Conservation (phyloP, 2,329 filamentous ascomycete species). For the Penicillium oxalicum region DNA sequence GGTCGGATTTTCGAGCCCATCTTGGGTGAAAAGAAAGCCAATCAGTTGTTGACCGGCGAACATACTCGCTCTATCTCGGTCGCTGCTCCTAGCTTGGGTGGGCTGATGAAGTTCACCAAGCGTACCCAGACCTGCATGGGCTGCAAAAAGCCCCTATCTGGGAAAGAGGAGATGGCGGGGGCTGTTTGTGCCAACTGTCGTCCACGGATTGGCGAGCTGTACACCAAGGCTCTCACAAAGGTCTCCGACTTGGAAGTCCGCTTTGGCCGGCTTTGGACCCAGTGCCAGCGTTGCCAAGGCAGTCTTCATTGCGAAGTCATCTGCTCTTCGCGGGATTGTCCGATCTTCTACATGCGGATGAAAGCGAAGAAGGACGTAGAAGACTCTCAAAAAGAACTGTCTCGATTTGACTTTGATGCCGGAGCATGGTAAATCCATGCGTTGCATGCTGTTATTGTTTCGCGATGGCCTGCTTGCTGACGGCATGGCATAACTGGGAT, state of each 20-base stretch:
- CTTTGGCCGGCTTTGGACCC: slow-evolving; percentile 92
- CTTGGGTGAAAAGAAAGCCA: slow-evolving; percentile 84
- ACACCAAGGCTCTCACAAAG: slow-evolving; percentile 82
- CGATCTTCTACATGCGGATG: slow-evolving; percentile 99
- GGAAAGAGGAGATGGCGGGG: slow-evolving; percentile 70
- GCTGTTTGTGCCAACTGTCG: slow-evolving; percentile 85
- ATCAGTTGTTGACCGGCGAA: slow-evolving; percentile 78
- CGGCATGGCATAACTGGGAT: background rate
- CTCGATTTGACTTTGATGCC: slow-evolving; percentile 80
- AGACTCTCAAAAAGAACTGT: slow-evolving; percentile 84
- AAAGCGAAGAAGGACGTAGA: slow-evolving; percentile 99
- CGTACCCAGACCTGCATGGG: slow-evolving; percentile 98
- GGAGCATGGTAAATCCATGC: slow-evolving; percentile 54
- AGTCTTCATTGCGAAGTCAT: slow-evolving; percentile 99
- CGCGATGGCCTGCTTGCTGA: slow-evolving; percentile 5
- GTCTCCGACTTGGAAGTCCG: slow-evolving; percentile 88
- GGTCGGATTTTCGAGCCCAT: slow-evolving; percentile 97
- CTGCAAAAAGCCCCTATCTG: slow-evolving; percentile 90
- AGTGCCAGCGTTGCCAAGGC: slow-evolving; percentile 95
- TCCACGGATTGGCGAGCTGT: slow-evolving; percentile 81
- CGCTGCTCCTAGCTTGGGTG: slow-evolving; percentile 82
- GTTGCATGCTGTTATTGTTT: slow-evolving; percentile 8
- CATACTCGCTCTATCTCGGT: slow-evolving; percentile 94
- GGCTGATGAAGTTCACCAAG: slow-evolving; percentile 97
- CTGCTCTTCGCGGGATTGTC: slow-evolving; percentile 91